Conservation (phyloP, 192 early-diverging fungal genomes). For the Backusella psychrophila region DNA sequence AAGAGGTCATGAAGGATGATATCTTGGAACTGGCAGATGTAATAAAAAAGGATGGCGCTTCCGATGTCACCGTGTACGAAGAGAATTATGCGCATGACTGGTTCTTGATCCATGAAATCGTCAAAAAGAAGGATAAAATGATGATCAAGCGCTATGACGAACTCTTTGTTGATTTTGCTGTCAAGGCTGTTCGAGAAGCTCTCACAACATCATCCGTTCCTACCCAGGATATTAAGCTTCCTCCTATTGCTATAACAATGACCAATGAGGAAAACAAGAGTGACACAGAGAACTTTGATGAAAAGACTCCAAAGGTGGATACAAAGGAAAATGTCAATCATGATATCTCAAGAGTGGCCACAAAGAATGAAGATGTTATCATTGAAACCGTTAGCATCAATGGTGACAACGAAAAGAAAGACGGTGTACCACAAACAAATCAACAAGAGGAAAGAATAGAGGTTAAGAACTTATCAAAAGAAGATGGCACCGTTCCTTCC, state of each 20-base stretch:
- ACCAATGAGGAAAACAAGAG: neutral
- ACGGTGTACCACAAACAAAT: neutral
- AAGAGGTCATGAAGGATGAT: slow-evolving; percentile 33
- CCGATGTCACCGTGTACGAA: slow-evolving; percentile 8
- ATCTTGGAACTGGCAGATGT: slow-evolving; percentile 13
- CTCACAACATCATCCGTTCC: neutral
- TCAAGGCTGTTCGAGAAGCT: neutral
- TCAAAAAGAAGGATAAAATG: slow-evolving; percentile 27
- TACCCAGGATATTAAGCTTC: neutral
- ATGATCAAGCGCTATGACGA: slow-evolving; percentile 17
- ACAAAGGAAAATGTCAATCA: neutral
- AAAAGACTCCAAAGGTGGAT: neutral
- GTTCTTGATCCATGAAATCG: slow-evolving; percentile 35
- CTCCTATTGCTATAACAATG: neutral
- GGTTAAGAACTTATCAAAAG: neutral
- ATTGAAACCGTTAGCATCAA: neutral
- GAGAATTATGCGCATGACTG: slow-evolving; percentile 37
- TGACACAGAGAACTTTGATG: neutral
- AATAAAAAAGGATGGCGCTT: slow-evolving; percentile 2
- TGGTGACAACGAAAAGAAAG: neutral
- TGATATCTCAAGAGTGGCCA: neutral
- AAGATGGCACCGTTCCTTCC: neutral
- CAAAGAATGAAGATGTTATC: neutral
- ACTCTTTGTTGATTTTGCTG: slow-evolving; percentile 25
- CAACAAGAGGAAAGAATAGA: neutral